Evolutionary conservation across 2,329 filamentous ascomycete genomes (phyloP).

Genomic region (Arthroderma sp.): DNA sequence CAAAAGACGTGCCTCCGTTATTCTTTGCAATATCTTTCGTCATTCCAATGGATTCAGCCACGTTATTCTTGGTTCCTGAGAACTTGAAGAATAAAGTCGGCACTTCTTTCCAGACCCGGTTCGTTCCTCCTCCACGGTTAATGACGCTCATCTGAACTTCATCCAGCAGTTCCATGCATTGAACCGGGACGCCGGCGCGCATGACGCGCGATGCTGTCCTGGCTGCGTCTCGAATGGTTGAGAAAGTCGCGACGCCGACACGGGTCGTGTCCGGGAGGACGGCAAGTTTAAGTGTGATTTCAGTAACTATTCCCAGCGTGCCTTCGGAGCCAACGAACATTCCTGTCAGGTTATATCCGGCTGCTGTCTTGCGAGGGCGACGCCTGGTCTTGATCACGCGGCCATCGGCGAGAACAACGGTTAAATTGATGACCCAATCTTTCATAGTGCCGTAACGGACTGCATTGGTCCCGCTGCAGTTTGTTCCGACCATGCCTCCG

Average conservation of each 20-base stretch:
- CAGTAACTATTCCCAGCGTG: slow-evolving; percentile 57
- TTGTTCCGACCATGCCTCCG: slow-evolving; percentile 52
- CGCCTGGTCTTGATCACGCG: slow-evolving; percentile 54
- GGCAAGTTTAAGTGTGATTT: slow-evolving; percentile 55
- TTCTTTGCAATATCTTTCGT: slow-evolving; percentile 54
- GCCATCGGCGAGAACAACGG: slow-evolving; percentile 57
- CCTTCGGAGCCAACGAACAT: slow-evolving; percentile 60
- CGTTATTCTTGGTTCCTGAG: slow-evolving; percentile 63
- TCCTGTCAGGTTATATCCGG: slow-evolving; percentile 57
- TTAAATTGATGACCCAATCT: slow-evolving; percentile 60
- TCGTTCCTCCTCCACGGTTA: slow-evolving; percentile 50
- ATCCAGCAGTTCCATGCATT: slow-evolving; percentile 52
- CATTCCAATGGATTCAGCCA: slow-evolving; percentile 59
- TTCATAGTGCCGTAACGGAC: slow-evolving; percentile 62
- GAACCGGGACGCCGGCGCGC: slow-evolving; percentile 50
- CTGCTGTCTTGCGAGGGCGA: slow-evolving; percentile 54
- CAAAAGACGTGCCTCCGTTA: slow-evolving; percentile 43
- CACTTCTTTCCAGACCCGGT: slow-evolving; percentile 30
- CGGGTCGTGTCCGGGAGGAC: slow-evolving; percentile 50
- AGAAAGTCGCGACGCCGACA: slow-evolving; percentile 51
- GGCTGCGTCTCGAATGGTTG: slow-evolving; percentile 47
- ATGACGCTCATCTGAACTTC: slow-evolving; percentile 53
- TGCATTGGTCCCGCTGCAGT: slow-evolving; percentile 50
- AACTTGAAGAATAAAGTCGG: slow-evolving; percentile 42
- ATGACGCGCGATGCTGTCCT: slow-evolving; percentile 52